phyloP scores from a whole-genome alignment of 345 rosid genomes.

The Angophora floribunda region DNA sequence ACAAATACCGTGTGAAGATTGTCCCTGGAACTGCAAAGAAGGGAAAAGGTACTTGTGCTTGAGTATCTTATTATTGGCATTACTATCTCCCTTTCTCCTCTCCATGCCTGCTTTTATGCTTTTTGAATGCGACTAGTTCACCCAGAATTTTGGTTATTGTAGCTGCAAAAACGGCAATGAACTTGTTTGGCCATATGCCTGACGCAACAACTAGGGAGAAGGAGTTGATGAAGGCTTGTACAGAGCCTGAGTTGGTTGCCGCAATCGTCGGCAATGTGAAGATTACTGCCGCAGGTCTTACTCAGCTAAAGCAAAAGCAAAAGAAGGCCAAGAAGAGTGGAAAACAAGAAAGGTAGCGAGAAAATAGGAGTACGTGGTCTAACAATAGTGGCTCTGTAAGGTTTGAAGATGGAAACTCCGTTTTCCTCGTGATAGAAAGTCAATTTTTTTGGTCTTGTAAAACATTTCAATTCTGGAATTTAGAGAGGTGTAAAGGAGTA shows the following conservation, averaged over 20 bases:
- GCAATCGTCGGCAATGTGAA: slow-evolving; percentile 86
- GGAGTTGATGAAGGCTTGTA: slow-evolving; percentile 94
- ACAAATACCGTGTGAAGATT: slow-evolving; percentile 84
- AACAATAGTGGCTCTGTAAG: neutral
- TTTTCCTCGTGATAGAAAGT: neutral
- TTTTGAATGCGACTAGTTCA: neutral
- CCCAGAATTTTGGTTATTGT: neutral
- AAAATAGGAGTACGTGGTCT: neutral
- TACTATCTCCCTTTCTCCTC: neutral
- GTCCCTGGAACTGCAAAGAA: slow-evolving; percentile 86
- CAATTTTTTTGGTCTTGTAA: neutral
- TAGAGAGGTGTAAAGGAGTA: neutral
- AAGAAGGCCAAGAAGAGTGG: slow-evolving; percentile 72
- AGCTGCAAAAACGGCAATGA: slow-evolving; percentile 94
- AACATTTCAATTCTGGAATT: neutral
- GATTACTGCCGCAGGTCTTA: slow-evolving; percentile 86
- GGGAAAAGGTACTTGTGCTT: slow-evolving; percentile 64
- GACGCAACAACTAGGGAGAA: slow-evolving; percentile 83
- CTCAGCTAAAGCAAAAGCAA: slow-evolving; percentile 94
- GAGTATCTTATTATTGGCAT: neutral
- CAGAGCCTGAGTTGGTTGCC: slow-evolving; percentile 89
- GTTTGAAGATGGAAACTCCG: neutral
- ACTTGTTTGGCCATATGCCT: slow-evolving; percentile 76
- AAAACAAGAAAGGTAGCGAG: neutral
- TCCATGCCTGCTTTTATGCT: neutral